Evolutionary conservation across 495 filamentous ascomycete genomes (phyloP), one percentile per base, ranked within the genome.

Genomic region (Penicillium lagena): DNA sequence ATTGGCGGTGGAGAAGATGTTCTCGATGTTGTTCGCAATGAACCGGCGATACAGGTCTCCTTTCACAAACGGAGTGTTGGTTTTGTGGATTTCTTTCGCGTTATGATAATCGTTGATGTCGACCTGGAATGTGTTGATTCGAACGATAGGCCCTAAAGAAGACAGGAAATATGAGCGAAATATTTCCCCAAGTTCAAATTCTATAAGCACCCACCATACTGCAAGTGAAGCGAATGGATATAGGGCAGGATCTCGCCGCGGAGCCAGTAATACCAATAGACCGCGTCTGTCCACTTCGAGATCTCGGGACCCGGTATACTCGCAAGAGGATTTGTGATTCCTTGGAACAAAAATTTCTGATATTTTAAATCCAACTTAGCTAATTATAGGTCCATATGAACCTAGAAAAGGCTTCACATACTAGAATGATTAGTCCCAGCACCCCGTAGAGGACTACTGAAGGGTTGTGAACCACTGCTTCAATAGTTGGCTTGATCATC

Each of bases 101-200:
- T 58, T 58, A 7, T 39, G 29, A 2, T 54, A 36, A 34, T 74
- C 67, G 42, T 60, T 57, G 22, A 76, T 56, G 36, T 67, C 67
- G 34, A 75, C 53, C 29, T 65, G 56, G 5, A 41, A 40, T 5
- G 66, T 66, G 22, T 51, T 49, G 12, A 67, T 53, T 8, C 73
- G 72, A 13, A 76, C 71, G 28, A 74, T 48, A 5, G 70, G 62
- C 13, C 71, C 66, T 74, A 39, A 42, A 28, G 42, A 36, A 11
- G 32, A 11, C 1, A 34, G 2, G 32, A 9, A 39, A 9, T 38
- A 14, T 32, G 14, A 13, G 46, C 33, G 51, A 40, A 12, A 39
- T 13, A 34, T 15, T 47, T 27, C 39, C 42, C 37, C 13, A 34
- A 15, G 12, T 33, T 15, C 7, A 17, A 14, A 13, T 4, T 32